A percentile compares a stretch with the other conserved stretches of the same genome.
phyloP scores from a whole-genome alignment of 1,139 yeast genomes.

The Saccharomyces pastorianus region DNA sequence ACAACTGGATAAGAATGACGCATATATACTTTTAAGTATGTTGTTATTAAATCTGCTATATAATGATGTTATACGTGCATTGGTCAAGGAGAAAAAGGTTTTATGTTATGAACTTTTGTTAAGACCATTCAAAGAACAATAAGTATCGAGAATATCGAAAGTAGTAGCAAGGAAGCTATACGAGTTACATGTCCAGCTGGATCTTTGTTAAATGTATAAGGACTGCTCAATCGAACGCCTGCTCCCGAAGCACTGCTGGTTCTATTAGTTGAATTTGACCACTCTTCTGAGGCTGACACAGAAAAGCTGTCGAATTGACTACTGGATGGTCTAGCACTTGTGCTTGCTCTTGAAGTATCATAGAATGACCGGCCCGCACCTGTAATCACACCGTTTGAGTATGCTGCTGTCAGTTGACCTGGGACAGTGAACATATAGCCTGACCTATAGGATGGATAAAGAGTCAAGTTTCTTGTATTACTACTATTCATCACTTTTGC shows the following conservation, averaged over 20 bases:
- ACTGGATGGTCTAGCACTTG: conserved; percentile 9
- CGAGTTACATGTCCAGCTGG: background rate
- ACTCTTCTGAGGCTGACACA: conserved; percentile 2
- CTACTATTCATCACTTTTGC: conserved; percentile 37
- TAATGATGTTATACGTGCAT: background rate
- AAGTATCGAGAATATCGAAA: background rate
- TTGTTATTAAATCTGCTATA: background rate
- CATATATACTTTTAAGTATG: background rate
- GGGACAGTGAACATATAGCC: conserved; percentile 15
- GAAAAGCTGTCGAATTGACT: conserved; percentile 9
- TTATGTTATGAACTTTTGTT: background rate
- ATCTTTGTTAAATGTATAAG: background rate
- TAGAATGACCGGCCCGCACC: conserved; percentile 25
- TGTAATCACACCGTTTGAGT: conserved; percentile 26
- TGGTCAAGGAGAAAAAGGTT: background rate
- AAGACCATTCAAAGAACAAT: background rate
- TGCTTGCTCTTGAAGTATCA: conserved; percentile 21
- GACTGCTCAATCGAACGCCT: background rate
- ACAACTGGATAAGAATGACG: background rate
- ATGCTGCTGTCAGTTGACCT: conserved; percentile 25
- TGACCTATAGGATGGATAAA: conserved; percentile 23
- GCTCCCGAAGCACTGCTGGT: background rate
- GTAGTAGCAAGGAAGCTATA: background rate
- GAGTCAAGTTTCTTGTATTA: conserved; percentile 24
- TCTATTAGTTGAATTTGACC: background rate